Conservation (phyloP, 805 yeast species). For the Kazachstania martiniae region DNA sequence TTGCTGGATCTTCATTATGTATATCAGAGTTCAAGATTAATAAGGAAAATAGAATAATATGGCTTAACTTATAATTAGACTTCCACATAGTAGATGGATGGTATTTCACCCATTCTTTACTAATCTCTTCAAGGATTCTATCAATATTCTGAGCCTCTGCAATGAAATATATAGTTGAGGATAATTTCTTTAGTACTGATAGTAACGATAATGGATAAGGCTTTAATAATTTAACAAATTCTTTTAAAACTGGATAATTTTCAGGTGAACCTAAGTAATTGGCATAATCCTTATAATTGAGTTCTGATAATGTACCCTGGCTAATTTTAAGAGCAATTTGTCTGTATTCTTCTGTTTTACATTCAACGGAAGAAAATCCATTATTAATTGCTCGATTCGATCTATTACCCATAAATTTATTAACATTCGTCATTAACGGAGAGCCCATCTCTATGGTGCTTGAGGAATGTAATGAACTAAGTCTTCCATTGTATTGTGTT, state of each 20-base stretch:
- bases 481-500: no score
- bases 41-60: constrained; percentile 61
- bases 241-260: constrained; percentile 22
- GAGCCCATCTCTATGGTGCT: no score
- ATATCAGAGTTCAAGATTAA: constrained; percentile 68
- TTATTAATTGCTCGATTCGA: no score
- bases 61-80: constrained; percentile 48
- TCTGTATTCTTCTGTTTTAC: no score
- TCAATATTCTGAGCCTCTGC: constrained; percentile 82
- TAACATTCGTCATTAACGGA: no score
- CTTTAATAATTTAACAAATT: constrained; percentile 31
- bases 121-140: constrained; percentile 56
- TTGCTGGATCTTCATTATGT: constrained; percentile 38
- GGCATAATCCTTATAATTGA: constrained; percentile 34
- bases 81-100: constrained; percentile 34
- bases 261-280: constrained; percentile 30
- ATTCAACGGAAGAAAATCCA: no score
- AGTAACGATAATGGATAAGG: constrained; percentile 44
- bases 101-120: constrained; percentile 48
- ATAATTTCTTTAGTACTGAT: constrained; percentile 45
- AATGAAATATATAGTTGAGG: constrained; percentile 56
- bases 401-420: no score
- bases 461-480: no score
- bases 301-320: constrained; percentile 21
- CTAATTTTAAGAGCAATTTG: constrained; percentile 26